phyloP scores from a whole-genome alignment of 306 rosid species.

The Trichosanthes cucumerina region DNA sequence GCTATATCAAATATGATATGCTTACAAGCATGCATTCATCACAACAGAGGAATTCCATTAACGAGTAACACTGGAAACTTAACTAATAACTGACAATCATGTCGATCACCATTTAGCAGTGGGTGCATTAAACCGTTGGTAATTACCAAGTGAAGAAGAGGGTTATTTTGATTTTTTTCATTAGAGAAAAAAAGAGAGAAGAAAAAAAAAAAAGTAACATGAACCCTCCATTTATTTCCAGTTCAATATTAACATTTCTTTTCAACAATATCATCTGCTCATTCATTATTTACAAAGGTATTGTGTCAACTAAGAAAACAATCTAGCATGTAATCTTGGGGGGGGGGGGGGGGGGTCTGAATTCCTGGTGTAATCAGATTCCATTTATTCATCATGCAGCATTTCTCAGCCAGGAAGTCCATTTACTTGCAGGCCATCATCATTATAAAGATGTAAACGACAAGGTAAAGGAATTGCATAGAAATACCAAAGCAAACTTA shows the following conservation, averaged over 20 bases:
- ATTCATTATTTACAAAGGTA: neutral
- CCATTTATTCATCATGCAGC: neutral
- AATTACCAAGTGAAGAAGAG: neutral
- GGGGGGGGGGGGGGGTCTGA: neutral
- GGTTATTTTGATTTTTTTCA: neutral
- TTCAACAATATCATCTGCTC: neutral
- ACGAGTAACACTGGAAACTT: neutral
- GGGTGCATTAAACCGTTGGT: neutral
- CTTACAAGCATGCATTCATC: neutral
- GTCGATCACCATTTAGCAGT: neutral
- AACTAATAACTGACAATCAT: neutral
- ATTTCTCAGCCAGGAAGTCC: neutral
- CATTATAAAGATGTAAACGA: neutral
- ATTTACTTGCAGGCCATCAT: neutral
- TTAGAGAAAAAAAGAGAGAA: neutral
- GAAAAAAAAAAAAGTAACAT: neutral
- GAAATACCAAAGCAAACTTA: constrained; percentile 18
- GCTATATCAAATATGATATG: neutral
- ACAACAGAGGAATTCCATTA: neutral
- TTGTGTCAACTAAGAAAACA: neutral
- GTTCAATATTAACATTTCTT: neutral
- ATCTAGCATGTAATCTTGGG: neutral
- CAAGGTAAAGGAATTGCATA: neutral
- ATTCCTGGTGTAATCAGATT: neutral
- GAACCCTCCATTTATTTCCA: neutral